A percentile compares a stretch with the other conserved stretches of the same genome.
Evolutionary conservation across 1,284 basidiomycete species (phyloP).

Genomic region (Tetrapyrgos nigripes): DNA sequence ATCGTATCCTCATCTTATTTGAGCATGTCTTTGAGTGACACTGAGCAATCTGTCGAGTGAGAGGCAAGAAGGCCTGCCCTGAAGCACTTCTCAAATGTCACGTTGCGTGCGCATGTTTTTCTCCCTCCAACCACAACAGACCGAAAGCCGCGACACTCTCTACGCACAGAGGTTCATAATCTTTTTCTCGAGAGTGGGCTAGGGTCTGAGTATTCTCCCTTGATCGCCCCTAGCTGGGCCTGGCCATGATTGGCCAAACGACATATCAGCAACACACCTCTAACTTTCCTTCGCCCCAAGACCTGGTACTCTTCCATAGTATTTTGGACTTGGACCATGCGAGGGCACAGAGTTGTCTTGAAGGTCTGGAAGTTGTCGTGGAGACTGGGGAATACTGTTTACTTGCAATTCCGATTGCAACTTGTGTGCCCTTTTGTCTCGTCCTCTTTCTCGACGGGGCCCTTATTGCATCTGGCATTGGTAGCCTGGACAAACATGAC

Average conservation of each 20-base stretch:
- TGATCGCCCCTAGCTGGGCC: constrained; percentile 58
- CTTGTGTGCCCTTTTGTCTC: constrained; percentile 21
- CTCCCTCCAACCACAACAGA: constrained; percentile 38
- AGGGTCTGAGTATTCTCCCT: constrained; percentile 68
- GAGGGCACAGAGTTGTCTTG: constrained; percentile 17
- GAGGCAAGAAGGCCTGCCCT: too few species aligned
- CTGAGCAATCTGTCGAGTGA: too few species aligned
- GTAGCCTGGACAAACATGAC: too few species aligned
- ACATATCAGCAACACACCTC: constrained; percentile 58
- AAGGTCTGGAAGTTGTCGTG: constrained; percentile 29
- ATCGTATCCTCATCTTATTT: too few species aligned
- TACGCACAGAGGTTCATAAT: constrained; percentile 44
- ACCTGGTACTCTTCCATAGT: constrained; percentile 10
- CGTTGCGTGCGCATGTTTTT: too few species aligned
- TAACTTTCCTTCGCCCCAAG: constrained; percentile 35
- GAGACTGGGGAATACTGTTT: constrained; percentile 27
- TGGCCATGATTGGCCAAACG: constrained; percentile 50
- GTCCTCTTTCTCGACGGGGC: constrained; percentile 16
- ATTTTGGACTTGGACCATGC: too few species aligned
- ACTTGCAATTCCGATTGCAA: too few species aligned
- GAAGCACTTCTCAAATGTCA: too few species aligned
- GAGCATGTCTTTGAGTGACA: too few species aligned
- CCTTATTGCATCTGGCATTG: not conserved
- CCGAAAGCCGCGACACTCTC: constrained; percentile 61
- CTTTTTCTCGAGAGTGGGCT: constrained; percentile 56